phyloP scores from a whole-genome alignment of 345 rosid species.

The Citrus mangshanensis region DNA sequence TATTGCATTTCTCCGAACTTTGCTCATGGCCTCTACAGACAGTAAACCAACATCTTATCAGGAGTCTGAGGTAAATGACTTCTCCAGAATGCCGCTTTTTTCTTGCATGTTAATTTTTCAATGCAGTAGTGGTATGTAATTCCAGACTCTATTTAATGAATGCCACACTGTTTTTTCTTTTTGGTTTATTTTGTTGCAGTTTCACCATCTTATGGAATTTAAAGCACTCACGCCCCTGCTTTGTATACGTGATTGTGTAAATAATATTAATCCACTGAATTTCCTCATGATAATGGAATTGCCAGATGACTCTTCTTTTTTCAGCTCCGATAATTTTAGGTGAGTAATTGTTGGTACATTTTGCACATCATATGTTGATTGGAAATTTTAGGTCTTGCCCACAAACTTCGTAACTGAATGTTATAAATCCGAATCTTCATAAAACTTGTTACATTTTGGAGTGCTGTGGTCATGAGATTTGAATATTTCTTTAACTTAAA shows the following conservation, averaged over 20 bases:
- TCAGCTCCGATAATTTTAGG: conserved; percentile 82
- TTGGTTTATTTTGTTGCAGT: conserved; percentile 38
- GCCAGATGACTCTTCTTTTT: conserved; percentile 61
- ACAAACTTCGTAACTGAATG: not conserved
- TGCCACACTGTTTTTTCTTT: not conserved
- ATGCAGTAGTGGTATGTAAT: not conserved
- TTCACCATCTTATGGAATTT: conserved; percentile 59
- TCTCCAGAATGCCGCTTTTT: not conserved
- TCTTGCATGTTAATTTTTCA: not conserved
- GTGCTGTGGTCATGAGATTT: not conserved
- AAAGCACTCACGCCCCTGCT: conserved; percentile 59
- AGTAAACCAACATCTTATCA: conserved; percentile 36
- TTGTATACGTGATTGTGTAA: conserved; percentile 28
- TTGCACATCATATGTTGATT: not conserved
- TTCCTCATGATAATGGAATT: conserved; percentile 55
- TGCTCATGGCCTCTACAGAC: conserved; percentile 59
- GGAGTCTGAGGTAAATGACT: conserved; percentile 57
- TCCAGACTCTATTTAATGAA: not conserved
- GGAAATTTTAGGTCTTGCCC: not conserved
- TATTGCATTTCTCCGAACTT: conserved; percentile 55
- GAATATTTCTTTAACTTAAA: not conserved
- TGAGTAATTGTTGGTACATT: conserved; percentile 21
- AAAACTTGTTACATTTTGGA: not conserved
- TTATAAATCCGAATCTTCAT: not conserved
- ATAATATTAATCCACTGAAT: conserved; percentile 62